These are phyloP conservation scores for Jamesozyma spencerorum DNA, from an alignment of 805 yeast genomes.

Conservation along the genomic window DNA sequence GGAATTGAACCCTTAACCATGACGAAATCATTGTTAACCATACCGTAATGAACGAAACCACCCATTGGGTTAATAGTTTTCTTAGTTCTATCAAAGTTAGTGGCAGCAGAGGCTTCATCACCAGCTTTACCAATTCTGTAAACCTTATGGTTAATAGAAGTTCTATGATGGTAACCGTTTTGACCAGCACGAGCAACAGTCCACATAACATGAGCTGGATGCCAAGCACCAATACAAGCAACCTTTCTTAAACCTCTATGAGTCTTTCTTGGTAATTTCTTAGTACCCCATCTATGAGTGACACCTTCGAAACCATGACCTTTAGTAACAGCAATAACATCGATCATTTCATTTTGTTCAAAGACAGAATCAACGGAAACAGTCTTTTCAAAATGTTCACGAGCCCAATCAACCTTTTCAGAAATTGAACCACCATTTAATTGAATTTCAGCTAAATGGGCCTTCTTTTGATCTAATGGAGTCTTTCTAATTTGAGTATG, in stretches of 20 bases:
- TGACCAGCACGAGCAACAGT: constrained; percentile 99
- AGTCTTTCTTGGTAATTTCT: constrained; percentile 99
- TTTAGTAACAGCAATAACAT: constrained; percentile 98
- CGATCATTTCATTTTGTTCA: constrained; percentile 98
- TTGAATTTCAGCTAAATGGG: constrained; percentile 99
- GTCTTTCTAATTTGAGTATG: constrained; percentile 99
- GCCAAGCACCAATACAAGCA: constrained; percentile 99
- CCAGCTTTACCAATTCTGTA: constrained; percentile 98
- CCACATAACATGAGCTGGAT: constrained; percentile 99
- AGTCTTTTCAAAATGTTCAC: constrained; percentile 98
- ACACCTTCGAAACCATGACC: constrained; percentile 99
- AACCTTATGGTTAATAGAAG: constrained; percentile 99
- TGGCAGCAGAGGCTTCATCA: constrained; percentile 90
- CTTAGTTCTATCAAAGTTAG: constrained; percentile 98
- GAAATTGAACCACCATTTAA: constrained; percentile 97
- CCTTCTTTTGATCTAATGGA: constrained; percentile 98
- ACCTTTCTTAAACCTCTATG: constrained; percentile 99
- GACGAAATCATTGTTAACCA: constrained; percentile 93
- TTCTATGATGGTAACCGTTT: constrained; percentile 99
- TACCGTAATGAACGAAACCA: constrained; percentile 99
- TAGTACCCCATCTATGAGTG: constrained; percentile 99
- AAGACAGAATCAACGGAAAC: constrained; percentile 91
- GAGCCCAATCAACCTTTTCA: constrained; percentile 98
- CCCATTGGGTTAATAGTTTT: constrained; percentile 99
- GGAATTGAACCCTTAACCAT: constrained; percentile 98